These are phyloP conservation scores for Amphibolis antarctica DNA, from an alignment of 106 monocot genomes.

Conservation along the genomic window DNA sequence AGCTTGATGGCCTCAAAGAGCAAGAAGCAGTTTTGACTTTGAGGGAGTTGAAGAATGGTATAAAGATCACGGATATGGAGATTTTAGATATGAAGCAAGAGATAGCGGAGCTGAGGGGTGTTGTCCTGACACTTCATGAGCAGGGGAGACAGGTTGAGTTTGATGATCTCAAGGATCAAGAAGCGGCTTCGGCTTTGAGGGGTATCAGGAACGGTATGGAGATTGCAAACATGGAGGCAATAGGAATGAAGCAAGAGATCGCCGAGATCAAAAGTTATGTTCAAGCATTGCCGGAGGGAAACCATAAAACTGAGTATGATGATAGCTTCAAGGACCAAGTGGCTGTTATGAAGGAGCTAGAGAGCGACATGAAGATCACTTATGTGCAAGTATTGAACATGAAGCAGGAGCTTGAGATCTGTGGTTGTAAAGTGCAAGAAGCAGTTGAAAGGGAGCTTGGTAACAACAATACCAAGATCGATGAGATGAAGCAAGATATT, in stretches of 20 bases:
- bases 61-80: no score
- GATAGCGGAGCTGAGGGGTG: no score
- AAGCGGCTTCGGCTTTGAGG: not conserved
- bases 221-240: constrained; percentile 4
- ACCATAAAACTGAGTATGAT: not conserved
- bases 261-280: constrained; percentile 1
- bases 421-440: constrained; percentile 35
- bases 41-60: no score
- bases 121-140: no score
- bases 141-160: no score
- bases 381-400: not conserved
- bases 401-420: constrained; percentile 31
- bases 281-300: not conserved
- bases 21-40: no score
- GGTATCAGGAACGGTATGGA: no score
- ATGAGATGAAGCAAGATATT: not conserved
- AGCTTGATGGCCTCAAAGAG: no score
- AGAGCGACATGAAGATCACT: not conserved
- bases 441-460: constrained; percentile 39
- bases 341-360: not conserved
- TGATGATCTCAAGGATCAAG: not conserved
- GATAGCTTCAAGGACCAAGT: not conserved
- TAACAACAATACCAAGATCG: constrained; percentile 1
- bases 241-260: constrained; percentile 40
- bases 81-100: no score